Evolutionary conservation across 2,329 filamentous ascomycete species (phyloP), one percentile per base, ranked within the genome.

Genomic region (Huntiella decipiens): DNA sequence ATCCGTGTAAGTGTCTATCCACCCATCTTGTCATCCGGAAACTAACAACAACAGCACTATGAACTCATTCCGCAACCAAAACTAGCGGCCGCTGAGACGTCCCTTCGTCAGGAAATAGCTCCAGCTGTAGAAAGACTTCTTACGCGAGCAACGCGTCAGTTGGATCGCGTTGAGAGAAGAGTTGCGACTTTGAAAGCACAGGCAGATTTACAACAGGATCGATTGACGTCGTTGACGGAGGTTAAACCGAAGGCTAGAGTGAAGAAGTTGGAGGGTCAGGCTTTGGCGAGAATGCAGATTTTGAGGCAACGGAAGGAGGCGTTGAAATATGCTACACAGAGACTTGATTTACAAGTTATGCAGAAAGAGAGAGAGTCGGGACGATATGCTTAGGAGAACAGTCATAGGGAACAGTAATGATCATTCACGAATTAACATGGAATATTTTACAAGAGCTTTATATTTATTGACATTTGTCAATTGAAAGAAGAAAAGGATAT

Each of bases 1-100:
- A 68, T 74, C 33, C 65, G 73, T 48, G 72, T 75, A 63, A 48
- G 67, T 59, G 12, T 17, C 33, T 12, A 42, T 43, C 42, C 39
- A 11, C 28, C 43, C 7, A 11, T 15, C 40, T 11, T 16, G 50
- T 91, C 79, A 85, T 93, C 64, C 92, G 92, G 62, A 85, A 94
- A 60, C 76, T 93, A 39, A 82, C 92, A 54, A 82, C 84, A 7
- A 31, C 51, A 92, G 79, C 87, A 94, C 64, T 95, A 93, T 63
- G 87, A 95, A 60, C 77, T 94, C 37, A 82, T 94, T 54, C 83
- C 86, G 12, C 84, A 93, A 58, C 75, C 81, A 10, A 82, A 82
- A 44, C 74, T 95, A 38, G 77, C 79, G 51, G 73, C 79, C 51
- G 87, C 87, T 31, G 87, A 95, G 61, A 70, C 82, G 53, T 79